These are phyloP conservation scores for Yamadazyma laniorum DNA, from an alignment of 805 yeast genomes.

Conservation along the genomic window DNA sequence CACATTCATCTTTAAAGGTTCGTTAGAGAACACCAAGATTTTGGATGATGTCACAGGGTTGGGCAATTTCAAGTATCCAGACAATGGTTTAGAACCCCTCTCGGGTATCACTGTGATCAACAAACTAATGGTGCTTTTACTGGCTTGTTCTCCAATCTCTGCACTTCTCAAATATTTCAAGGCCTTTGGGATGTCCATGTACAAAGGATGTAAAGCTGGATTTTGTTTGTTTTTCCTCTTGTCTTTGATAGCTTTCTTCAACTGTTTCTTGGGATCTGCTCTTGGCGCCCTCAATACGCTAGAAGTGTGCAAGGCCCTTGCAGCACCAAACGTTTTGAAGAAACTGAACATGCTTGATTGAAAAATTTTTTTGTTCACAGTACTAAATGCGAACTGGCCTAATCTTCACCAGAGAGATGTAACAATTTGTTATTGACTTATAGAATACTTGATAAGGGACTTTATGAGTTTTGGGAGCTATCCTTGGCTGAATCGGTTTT, in stretches of 20 bases:
- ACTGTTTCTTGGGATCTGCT: conserved; percentile 19
- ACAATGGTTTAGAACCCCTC: conserved; percentile 72
- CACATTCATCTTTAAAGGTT: conserved; percentile 40
- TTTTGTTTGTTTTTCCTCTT: conserved; percentile 32
- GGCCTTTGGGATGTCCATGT: conserved; percentile 71
- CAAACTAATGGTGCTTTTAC: conserved; percentile 64
- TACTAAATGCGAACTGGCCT: not conserved
- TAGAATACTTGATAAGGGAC: no score
- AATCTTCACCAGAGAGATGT: no score
- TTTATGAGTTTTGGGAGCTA: no score
- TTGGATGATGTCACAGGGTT: conserved; percentile 64
- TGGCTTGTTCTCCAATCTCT: conserved; percentile 79
- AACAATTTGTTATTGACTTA: no score
- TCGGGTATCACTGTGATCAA: conserved; percentile 66
- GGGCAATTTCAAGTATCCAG: conserved; percentile 72
- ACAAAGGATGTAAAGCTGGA: conserved; percentile 54
- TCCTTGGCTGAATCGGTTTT: no score
- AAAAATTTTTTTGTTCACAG: conserved; percentile 2
- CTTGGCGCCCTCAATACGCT: conserved; percentile 3
- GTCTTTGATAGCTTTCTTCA: conserved; percentile 23
- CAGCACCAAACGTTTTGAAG: not conserved
- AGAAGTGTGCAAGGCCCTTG: conserved; percentile 2
- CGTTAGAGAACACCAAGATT: conserved; percentile 66
- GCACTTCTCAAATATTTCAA: conserved; percentile 79
- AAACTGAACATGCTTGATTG: conserved; percentile 6